Evolutionary conservation across 75 land plant genomes (phyloP), one percentile per base, ranked within the genome.

Genomic region (Picea glauca): DNA sequence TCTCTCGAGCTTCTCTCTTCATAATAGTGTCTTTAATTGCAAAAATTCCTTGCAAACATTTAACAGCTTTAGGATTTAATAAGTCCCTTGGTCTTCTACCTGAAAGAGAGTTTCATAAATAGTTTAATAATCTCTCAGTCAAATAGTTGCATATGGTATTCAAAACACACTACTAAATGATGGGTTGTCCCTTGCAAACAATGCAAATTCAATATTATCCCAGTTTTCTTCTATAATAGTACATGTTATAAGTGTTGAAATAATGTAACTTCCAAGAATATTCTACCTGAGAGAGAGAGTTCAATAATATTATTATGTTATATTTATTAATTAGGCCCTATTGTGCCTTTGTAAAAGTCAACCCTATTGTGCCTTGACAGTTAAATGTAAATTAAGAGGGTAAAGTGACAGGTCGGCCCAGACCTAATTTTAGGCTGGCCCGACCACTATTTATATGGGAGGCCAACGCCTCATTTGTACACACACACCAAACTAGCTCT

Each of bases 1-100:
- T 89, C 54, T 97, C 95, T 31, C 95, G 92, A 31, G 90, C 89
- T 85, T 97, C 99, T 76, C 90, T 97, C 80, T 97, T 97, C 50
- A 91, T 93, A 62, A 94, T 82, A 0, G 90, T 91, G 80, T 97
- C 99, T 80, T 97, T 97, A 11, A 97, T 84, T 72, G 98, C 85
- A 74, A 97, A 97, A 56, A 94, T 87, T 31, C 86, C 77, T 77
- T 89, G 92, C 88, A 94, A 82, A 31, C 87, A 91, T 65, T 86
- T 90, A 61, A 93, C 76, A 68, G 98, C 95, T 85, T 97, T 96
- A 20, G 98, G 88, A 77, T 92, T 87, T 13, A 94, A 79, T 85
- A 85, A 82, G 67, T 93, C 91, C 60, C 91, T 87, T n/a, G 92
- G 89, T 59, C 85, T 91, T 83, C 90, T 94, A 14, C 95, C 99